phyloP scores from a whole-genome alignment of 176 grass and related monocot genomes.

The Rhynchospora pubera region DNA sequence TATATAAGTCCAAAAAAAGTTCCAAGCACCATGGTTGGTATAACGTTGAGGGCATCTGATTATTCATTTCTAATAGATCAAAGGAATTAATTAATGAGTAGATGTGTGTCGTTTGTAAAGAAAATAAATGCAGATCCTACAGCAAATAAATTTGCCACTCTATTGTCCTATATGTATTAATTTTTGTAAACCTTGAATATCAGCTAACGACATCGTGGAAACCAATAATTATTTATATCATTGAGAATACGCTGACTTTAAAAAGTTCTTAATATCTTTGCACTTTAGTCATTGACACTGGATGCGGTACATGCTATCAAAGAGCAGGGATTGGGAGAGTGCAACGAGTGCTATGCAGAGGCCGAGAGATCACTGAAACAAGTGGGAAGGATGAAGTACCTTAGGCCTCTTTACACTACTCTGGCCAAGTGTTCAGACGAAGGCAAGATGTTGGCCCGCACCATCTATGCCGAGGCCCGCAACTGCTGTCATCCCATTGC shows the following conservation, averaged over 20 bases:
- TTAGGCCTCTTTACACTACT: conserved; percentile 60
- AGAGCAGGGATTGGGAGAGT: conserved; percentile 73
- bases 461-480: conserved; percentile 53
- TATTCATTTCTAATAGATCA: too few species aligned
- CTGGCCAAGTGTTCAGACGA: conserved; percentile 41
- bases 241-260: background rate
- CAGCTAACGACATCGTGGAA: background rate
- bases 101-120: too few species aligned
- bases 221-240: background rate
- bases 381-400: conserved; percentile 91
- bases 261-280: background rate
- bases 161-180: background rate
- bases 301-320: conserved; percentile 72
- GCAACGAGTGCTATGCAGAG: conserved; percentile 58
- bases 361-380: conserved; percentile 82
- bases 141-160: background rate
- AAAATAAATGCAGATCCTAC: too few species aligned
- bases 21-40: too few species aligned
- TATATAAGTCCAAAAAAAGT: too few species aligned
- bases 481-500: conserved; percentile 55
- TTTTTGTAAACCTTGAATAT: background rate
- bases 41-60: too few species aligned
- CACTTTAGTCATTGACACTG: conserved; percentile 46
- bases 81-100: too few species aligned
- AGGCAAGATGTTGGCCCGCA: conserved; percentile 65